These are phyloP conservation scores for Mucor plumbeus DNA, from an alignment of 371 early-diverging fungal species.

Conservation along the genomic window DNA sequence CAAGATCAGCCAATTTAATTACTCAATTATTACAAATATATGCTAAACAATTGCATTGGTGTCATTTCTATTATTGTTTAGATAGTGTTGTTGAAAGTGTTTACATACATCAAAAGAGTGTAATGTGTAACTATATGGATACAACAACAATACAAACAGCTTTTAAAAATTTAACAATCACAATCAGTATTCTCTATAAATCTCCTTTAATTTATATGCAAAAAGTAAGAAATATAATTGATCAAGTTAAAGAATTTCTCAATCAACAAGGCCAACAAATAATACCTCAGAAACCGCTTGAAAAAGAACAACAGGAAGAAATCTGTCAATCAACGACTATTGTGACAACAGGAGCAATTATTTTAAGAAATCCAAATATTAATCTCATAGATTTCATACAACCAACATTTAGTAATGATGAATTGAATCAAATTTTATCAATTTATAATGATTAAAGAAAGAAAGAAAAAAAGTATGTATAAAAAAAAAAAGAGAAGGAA, in stretches of 20 bases:
- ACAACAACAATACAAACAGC: background rate
- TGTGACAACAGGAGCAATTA: background rate
- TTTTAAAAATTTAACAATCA: background rate
- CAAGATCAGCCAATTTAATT: constrained; percentile 38
- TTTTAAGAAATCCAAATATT: background rate
- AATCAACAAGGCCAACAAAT: background rate
- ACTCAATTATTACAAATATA: constrained; percentile 49
- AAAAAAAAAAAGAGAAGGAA: background rate
- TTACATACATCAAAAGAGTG: constrained; percentile 52
- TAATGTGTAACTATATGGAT: constrained; percentile 25
- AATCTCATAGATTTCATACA: background rate
- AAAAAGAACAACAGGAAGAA: background rate
- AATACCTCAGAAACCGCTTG: background rate
- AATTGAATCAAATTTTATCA: constrained; percentile 5
- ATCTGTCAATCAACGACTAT: background rate
- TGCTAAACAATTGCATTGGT: constrained; percentile 41
- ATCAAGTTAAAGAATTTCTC: constrained; percentile 40
- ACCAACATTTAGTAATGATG: background rate
- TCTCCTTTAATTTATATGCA: constrained; percentile 58
- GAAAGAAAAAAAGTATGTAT: background rate
- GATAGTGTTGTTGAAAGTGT: constrained; percentile 54
- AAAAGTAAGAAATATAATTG: constrained; percentile 51
- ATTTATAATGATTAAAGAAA: background rate
- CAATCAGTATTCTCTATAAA: constrained; percentile 39
- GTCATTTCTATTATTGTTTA: constrained; percentile 52